Conservation (phyloP, 192 early-diverging fungal species). For the Dissophora globulifera region DNA sequence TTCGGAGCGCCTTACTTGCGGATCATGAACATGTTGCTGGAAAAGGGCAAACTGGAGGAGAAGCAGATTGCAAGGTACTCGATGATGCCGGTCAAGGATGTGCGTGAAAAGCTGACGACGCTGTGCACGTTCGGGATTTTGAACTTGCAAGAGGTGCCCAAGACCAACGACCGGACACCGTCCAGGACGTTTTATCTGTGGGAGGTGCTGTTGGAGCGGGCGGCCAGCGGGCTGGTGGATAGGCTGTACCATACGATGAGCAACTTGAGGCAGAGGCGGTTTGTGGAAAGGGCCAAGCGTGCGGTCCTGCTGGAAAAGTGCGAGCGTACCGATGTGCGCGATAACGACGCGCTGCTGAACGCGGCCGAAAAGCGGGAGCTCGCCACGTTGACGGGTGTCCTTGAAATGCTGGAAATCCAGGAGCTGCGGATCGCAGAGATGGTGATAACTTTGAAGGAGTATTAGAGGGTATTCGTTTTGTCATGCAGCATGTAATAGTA, state of each 20-base stretch:
- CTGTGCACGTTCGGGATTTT: slow-evolving; percentile 42
- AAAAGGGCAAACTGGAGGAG: slow-evolving; percentile 82
- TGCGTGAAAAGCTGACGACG: slow-evolving; percentile 70
- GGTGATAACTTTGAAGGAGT: slow-evolving; percentile 58
- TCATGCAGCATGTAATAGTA: slow-evolving; percentile 15
- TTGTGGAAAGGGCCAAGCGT: slow-evolving; percentile 60
- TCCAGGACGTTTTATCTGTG: slow-evolving; percentile 80
- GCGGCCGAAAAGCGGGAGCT: slow-evolving; percentile 62
- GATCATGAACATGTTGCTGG: slow-evolving; percentile 72
- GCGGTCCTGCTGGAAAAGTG: slow-evolving; percentile 67
- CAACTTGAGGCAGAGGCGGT: slow-evolving; percentile 65
- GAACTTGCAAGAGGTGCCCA: slow-evolving; percentile 74
- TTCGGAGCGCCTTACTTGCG: slow-evolving; percentile 70
- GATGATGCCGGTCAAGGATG: slow-evolving; percentile 72
- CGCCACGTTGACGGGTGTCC: slow-evolving; percentile 41
- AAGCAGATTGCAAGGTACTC: slow-evolving; percentile 70
- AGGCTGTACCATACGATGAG: slow-evolving; percentile 65
- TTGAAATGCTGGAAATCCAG: slow-evolving; percentile 63
- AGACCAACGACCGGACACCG: slow-evolving; percentile 76
- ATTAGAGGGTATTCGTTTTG: slow-evolving; percentile 23
- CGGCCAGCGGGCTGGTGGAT: slow-evolving; percentile 60
- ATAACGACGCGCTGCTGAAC: slow-evolving; percentile 62
- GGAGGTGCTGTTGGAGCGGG: slow-evolving; percentile 66
- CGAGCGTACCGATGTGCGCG: slow-evolving; percentile 72
- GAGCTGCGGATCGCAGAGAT: slow-evolving; percentile 57